Conservation (phyloP, 306 rosid genomes). For the Senna tora region DNA sequence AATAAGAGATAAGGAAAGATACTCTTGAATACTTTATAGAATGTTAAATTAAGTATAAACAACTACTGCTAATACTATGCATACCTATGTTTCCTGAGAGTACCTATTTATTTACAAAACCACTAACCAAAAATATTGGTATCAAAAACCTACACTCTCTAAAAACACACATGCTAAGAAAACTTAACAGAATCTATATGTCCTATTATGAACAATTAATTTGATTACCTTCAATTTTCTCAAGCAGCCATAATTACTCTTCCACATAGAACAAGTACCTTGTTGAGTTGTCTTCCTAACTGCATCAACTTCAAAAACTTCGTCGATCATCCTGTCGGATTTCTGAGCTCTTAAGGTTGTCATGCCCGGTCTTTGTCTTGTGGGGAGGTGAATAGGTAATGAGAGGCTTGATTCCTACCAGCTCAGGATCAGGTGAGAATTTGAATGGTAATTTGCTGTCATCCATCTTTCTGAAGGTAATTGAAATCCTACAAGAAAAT, state of each 20-base stretch:
- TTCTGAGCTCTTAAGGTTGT: constrained; percentile 12
- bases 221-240: too few species aligned
- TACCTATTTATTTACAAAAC: not conserved
- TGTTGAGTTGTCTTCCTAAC: constrained; percentile 8
- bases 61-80: not conserved
- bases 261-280: constrained; percentile 11
- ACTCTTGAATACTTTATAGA: too few species aligned
- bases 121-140: too few species aligned
- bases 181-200: too few species aligned
- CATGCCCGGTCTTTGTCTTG: not conserved
- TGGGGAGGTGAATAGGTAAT: constrained; percentile 8
- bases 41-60: too few species aligned
- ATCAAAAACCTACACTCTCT: too few species aligned
- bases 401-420: constrained; percentile 49
- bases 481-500: constrained; percentile 56
- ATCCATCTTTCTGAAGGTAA: constrained; percentile 70
- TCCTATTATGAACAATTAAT: too few species aligned
- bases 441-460: constrained; percentile 48
- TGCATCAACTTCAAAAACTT: not conserved
- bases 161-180: too few species aligned
- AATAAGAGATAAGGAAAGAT: too few species aligned
- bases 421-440: constrained; percentile 47
- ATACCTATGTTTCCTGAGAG: not conserved
- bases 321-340: constrained; percentile 13
- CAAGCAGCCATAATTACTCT: not conserved